These are phyloP conservation scores for Neofusicoccum umdonicola DNA, from an alignment of 2,329 filamentous ascomycete genomes.

Conservation along the genomic window DNA sequence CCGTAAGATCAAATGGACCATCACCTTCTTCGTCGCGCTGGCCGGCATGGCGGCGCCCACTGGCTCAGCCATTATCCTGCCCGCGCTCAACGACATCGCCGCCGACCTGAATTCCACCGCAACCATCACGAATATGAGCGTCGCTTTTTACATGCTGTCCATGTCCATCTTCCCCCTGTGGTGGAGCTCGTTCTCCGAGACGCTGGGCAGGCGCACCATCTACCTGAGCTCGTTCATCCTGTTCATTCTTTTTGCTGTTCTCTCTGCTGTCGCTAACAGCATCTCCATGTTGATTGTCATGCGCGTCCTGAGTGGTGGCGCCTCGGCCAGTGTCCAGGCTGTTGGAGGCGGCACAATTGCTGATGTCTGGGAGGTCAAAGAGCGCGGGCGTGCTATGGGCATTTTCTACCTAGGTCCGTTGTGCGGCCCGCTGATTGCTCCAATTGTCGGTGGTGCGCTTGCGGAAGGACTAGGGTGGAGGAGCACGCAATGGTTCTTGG, in stretches of 20 bases:
- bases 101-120: constrained; percentile 30
- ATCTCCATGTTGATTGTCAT: constrained; percentile 39
- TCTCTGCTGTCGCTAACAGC: constrained; percentile 34
- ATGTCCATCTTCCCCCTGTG: constrained; percentile 43
- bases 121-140: constrained; percentile 39
- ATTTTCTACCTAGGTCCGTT: constrained; percentile 40
- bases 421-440: constrained; percentile 37
- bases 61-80: constrained; percentile 81
- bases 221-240: constrained; percentile 36
- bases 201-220: constrained; percentile 35
- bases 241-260: constrained; percentile 32
- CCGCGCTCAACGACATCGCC: constrained; percentile 35
- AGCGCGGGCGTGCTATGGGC: constrained; percentile 38
- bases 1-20: constrained; percentile 75
- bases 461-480: constrained; percentile 35
- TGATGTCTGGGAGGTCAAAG: constrained; percentile 38
- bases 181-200: constrained; percentile 41
- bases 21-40: constrained; percentile 74
- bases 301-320: constrained; percentile 35
- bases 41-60: constrained; percentile 77
- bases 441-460: constrained; percentile 39
- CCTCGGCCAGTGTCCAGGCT: constrained; percentile 37
- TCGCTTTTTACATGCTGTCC: constrained; percentile 42
- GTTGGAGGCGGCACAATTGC: constrained; percentile 39
- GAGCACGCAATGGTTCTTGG: constrained; percentile 41